Evolutionary conservation across 176 grass and related monocot species (phyloP).

Genomic region (Raddia distichophylla): DNA sequence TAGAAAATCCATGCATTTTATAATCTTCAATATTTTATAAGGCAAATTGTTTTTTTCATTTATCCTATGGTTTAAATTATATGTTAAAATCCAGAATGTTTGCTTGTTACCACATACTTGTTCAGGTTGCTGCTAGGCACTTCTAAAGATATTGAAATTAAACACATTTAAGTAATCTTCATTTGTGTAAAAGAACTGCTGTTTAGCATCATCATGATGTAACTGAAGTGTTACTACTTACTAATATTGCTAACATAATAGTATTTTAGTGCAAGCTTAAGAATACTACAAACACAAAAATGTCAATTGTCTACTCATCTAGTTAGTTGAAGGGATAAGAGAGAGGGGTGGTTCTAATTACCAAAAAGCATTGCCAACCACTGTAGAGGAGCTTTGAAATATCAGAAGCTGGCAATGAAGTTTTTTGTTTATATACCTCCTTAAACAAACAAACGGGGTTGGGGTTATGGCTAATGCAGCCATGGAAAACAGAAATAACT

Average conservation of each 20-base stretch:
- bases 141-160: neutral
- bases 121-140: constrained; percentile 1
- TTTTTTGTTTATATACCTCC: constrained; percentile 22
- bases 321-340: constrained; percentile 9
- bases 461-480: constrained; percentile 4
- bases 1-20: constrained; percentile 6
- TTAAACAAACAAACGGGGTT: constrained; percentile 26
- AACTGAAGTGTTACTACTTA: neutral
- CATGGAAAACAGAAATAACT: constrained; percentile 16
- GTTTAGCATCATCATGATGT: neutral
- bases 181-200: neutral
- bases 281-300: constrained; percentile 8
- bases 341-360: constrained; percentile 1
- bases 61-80: neutral
- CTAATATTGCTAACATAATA: constrained; percentile 23
- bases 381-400: neutral
- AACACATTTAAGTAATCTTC: constrained; percentile 14
- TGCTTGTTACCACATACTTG: neutral
- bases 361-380: constrained; percentile 19
- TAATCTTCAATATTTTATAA: constrained; percentile 18
- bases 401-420: neutral
- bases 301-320: neutral
- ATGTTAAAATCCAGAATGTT: constrained; percentile 3
- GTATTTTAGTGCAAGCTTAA: neutral
- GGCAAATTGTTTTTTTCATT: neutral